Conservation (phyloP, 768 basidiomycete genomes). For the Agrocybe pediades region DNA sequence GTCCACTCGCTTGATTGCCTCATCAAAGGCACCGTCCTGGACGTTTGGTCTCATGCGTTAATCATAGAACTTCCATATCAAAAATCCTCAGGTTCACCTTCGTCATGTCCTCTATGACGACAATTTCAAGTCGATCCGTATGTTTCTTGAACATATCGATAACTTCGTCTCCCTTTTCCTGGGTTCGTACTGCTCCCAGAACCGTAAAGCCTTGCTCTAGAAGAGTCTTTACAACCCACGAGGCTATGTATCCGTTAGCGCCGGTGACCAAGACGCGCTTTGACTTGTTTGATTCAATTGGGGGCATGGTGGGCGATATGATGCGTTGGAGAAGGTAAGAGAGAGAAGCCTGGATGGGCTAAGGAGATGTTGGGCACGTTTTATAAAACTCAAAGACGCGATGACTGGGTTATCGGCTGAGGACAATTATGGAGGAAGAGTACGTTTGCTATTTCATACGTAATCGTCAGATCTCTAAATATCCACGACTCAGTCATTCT, state of each 20-base stretch:
- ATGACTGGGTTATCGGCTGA: no score
- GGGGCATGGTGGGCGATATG: no score
- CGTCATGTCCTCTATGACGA: background rate
- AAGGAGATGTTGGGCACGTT: no score
- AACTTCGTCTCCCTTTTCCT: background rate
- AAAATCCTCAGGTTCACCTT: background rate
- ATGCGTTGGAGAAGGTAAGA: no score
- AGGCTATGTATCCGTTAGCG: background rate
- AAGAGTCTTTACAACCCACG: background rate
- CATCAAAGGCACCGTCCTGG: slow-evolving; percentile 72
- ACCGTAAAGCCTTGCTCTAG: background rate
- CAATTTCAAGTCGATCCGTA: background rate
- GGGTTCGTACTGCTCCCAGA: background rate
- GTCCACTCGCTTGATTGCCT: slow-evolving; percentile 75
- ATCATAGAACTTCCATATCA: no score
- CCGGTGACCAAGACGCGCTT: background rate
- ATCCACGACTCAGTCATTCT: no score
- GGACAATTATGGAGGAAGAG: no score
- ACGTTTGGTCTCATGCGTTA: background rate
- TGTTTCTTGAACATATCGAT: background rate
- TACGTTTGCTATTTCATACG: no score
- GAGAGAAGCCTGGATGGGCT: no score
- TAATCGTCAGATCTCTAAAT: no score
- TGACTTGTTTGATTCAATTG: background rate
- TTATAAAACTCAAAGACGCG: no score